phyloP scores from a whole-genome alignment of 257 asterid species.

The Solanum clarkiae region DNA sequence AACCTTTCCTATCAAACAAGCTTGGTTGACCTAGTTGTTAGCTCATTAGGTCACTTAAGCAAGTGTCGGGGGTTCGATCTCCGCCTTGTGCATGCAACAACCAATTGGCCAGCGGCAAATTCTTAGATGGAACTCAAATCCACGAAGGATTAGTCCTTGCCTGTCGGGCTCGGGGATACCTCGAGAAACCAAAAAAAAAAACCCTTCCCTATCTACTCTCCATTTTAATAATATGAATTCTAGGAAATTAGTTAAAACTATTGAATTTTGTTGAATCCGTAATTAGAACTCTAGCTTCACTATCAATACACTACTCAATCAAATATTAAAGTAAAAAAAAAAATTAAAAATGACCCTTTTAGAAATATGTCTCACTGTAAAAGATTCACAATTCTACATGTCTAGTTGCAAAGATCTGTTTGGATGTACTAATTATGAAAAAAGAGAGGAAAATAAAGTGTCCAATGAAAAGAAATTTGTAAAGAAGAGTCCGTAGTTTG shows the following conservation, averaged over 20 bases:
- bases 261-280: neutral
- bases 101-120: too few species aligned
- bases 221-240: too few species aligned
- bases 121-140: too few species aligned
- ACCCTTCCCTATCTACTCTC: too few species aligned
- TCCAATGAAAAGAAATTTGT: neutral
- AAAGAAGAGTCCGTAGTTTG: neutral
- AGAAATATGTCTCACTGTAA: neutral
- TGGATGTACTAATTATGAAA: neutral
- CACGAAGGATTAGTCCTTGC: too few species aligned
- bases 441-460: neutral
- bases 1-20: too few species aligned
- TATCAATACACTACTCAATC: neutral
- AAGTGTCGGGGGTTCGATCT: too few species aligned
- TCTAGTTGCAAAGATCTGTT: neutral
- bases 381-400: neutral
- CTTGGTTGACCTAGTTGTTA: too few species aligned
- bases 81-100: too few species aligned
- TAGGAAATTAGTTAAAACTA: neutral
- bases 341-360: neutral
- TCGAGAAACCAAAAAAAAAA: too few species aligned
- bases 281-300: neutral
- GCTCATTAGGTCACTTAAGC: too few species aligned
- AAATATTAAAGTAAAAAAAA: neutral
- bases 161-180: too few species aligned